Base-by-base conservation (phyloP, 2,329 filamentous ascomycete genomes). In the Colletotrichum horii region DNA sequence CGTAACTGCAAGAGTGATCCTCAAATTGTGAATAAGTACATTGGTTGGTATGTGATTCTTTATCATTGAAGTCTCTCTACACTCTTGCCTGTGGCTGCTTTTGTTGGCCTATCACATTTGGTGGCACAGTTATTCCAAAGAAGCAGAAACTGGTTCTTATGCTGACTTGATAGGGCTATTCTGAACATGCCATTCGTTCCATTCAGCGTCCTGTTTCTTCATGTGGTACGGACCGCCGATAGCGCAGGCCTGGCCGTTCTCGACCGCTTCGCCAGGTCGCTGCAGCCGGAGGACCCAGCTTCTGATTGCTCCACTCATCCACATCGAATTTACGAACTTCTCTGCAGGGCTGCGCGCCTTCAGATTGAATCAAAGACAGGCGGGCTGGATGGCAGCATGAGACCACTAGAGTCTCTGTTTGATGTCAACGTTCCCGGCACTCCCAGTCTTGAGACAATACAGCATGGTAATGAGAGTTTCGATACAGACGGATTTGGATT, bases 141-240 rank as follows among this genome's bases (percentile, higher is more conserved):
- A 52, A 8, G 12, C 43, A 52, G n/a, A 24, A 22, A 0, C n/a
- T 3, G 4, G 4, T 22, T 52, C 7, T 58, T 1, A n/a, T 61
- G 56, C 55, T 26, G 19, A 28, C 16, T 4, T 64, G 28, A 68
- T 30, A 86, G 85, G 84, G 80, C 81, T 2, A 78, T 85, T 5
- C 62, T 85, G 2, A 80, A 85, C 22, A 80, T 77, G 2, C 84
- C 84, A 5, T 86, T 85, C 71, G 81, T 84, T 3, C 80, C 85
- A 3, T 86, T 85, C 66, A 85, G 80, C 61, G 83, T 85, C 6
- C 55, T 86, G 1, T 83, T 86, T 65, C 81, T 80, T 1, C 80
- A 79, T 9, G 79, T 79, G 6, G 77, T 85, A 30, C 79, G 82
- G 69, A 75, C 77, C 26, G 75, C 76, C 8, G 79, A 82, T 58